Conservation (phyloP, 129 eudicot genomes). For the Escallonia rubra region DNA sequence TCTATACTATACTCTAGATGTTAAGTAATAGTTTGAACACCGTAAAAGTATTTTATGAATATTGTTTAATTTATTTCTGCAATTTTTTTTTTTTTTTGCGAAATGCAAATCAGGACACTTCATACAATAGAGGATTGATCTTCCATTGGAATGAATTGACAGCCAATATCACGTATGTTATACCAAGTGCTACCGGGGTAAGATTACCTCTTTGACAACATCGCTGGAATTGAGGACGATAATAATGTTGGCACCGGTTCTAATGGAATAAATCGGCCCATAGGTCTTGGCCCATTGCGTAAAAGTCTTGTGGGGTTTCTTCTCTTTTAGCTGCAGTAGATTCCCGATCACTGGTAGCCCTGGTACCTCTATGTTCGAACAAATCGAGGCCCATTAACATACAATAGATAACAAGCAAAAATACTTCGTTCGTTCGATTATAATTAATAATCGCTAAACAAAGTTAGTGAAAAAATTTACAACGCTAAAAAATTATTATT, state of each 20-base stretch:
- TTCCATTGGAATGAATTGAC: too few relatives aligned
- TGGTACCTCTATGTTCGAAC: slow-evolving; percentile 28
- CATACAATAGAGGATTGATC: too few relatives aligned
- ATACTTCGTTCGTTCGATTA: not conserved
- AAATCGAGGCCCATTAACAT: not conserved
- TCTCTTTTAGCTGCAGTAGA: slow-evolving; percentile 41
- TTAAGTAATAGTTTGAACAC: too few relatives aligned
- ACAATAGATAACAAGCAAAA: too few relatives aligned
- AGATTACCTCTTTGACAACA: slow-evolving; percentile 24
- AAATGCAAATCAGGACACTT: too few relatives aligned
- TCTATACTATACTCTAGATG: too few relatives aligned
- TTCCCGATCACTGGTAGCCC: slow-evolving; percentile 40
- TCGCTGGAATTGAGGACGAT: slow-evolving; percentile 61
- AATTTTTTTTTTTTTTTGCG: too few relatives aligned
- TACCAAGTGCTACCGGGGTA: too few relatives aligned
- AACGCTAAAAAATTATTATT: not conserved
- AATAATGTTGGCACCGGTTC: slow-evolving; percentile 43
- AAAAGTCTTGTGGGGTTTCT: slow-evolving; percentile 66
- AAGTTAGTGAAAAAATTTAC: too few relatives aligned
- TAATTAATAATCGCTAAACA: not conserved
- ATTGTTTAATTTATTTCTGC: too few relatives aligned
- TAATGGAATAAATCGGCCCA: slow-evolving; percentile 84
- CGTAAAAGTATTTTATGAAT: too few relatives aligned
- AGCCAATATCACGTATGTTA: too few relatives aligned
- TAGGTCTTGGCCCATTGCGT: slow-evolving; percentile 66